Conservation (phyloP, 768 basidiomycete genomes). For the Suillus luteus region DNA sequence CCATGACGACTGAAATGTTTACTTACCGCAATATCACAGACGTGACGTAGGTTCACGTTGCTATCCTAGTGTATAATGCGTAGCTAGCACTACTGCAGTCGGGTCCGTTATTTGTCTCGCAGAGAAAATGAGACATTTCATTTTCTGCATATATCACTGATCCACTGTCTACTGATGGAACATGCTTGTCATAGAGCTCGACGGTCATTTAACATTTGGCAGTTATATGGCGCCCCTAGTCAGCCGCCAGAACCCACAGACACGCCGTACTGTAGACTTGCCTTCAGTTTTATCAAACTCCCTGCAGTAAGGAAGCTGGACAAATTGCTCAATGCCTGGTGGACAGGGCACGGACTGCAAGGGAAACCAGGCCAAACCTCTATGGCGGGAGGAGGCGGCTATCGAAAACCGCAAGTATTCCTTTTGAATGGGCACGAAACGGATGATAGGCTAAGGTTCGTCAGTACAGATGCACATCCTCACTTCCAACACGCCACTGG, state of each 20-base stretch:
- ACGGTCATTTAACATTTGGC: too few relatives aligned
- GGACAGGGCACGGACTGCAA: too few relatives aligned
- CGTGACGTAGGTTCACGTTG: not conserved
- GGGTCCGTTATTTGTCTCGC: not conserved
- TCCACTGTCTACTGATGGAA: not conserved
- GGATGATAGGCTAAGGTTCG: conserved; percentile 34
- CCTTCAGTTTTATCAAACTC: too few relatives aligned
- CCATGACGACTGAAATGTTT: not conserved
- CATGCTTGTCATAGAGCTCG: too few relatives aligned
- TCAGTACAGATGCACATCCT: conserved; percentile 19
- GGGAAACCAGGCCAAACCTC: too few relatives aligned
- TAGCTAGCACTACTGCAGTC: not conserved
- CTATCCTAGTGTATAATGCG: not conserved
- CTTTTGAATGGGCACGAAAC: conserved; percentile 25
- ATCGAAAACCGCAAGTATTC: too few relatives aligned
- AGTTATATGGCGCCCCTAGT: too few relatives aligned
- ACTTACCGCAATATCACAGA: not conserved
- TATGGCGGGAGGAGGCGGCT: too few relatives aligned
- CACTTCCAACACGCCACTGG: conserved; percentile 27
- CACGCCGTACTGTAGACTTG: too few relatives aligned
- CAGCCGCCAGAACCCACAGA: too few relatives aligned
- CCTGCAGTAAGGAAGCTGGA: too few relatives aligned
- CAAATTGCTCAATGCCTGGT: too few relatives aligned
- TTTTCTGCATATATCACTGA: not conserved
- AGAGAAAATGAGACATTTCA: not conserved